phyloP scores from a whole-genome alignment of 257 asterid species.

The Fraxinus anomala region DNA sequence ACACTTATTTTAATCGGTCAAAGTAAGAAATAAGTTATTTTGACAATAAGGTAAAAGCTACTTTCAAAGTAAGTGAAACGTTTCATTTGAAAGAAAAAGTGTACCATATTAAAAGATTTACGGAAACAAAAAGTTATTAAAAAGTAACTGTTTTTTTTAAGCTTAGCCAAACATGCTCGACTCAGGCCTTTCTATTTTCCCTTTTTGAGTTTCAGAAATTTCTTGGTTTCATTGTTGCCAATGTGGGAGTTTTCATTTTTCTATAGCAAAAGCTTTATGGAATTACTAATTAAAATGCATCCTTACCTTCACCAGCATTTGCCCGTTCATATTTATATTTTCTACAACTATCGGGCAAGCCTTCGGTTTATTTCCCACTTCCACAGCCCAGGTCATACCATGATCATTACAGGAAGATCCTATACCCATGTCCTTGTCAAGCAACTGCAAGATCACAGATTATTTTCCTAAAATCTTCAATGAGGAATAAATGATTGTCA shows the following conservation, averaged over 20 bases:
- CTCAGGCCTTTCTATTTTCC: conserved; percentile 8
- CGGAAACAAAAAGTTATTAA: background rate
- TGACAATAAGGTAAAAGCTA: too few relatives aligned
- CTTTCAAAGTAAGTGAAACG: too few relatives aligned
- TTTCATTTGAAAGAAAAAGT: too few relatives aligned
- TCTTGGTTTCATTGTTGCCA: conserved; percentile 11
- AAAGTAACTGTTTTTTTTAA: background rate
- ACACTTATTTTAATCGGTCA: too few relatives aligned
- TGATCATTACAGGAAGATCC: conserved; percentile 63
- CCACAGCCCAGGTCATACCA: conserved; percentile 99
- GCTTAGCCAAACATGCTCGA: conserved; percentile 2
- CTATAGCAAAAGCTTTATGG: conserved; percentile 13
- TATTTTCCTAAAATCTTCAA: too few relatives aligned
- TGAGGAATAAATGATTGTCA: too few relatives aligned
- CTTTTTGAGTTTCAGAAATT: background rate
- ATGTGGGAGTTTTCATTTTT: background rate
- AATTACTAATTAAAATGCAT: background rate
- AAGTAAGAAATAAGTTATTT: too few relatives aligned
- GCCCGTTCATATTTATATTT: conserved; percentile 76
- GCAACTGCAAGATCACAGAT: conserved; percentile 55
- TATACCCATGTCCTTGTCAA: conserved; percentile 66
- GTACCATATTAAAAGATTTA: background rate
- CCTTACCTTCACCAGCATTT: conserved; percentile 86
- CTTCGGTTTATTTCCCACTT: conserved; percentile 77
- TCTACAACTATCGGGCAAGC: conserved; percentile 87